Percentiles rank a stretch among this genome's conserved stretches.
phyloP scores from a whole-genome alignment of 2,329 filamentous ascomycete species.

The Paracorniculantispora psalliotae region DNA sequence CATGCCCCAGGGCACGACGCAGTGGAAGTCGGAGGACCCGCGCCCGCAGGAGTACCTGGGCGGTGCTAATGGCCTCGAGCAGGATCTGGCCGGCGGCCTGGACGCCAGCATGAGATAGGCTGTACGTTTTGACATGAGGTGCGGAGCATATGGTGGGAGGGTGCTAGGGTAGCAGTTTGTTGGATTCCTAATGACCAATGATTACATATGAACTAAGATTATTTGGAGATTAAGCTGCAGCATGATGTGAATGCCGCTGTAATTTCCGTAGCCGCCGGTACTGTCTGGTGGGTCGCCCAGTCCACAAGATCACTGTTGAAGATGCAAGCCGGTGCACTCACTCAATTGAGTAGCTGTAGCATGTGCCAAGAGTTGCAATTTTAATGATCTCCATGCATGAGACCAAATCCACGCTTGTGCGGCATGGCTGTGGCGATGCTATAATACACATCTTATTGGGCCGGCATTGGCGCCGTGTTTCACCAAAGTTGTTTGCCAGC shows the following conservation, averaged over 20 bases:
- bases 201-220: background rate
- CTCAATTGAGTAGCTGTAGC: background rate
- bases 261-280: constrained; percentile 10
- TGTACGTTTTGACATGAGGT: background rate
- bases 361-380: background rate
- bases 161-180: background rate
- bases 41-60: constrained; percentile 54
- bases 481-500: background rate
- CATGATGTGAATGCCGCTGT: background rate
- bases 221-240: background rate
- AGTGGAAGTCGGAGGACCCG: constrained; percentile 58
- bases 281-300: background rate
- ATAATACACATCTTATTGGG: constrained; percentile 1
- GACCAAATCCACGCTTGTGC: too few species aligned
- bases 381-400: background rate
- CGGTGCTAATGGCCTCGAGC: constrained; percentile 49
- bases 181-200: constrained; percentile 11
- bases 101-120: constrained; percentile 33
- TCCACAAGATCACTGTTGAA: too few species aligned
- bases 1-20: constrained; percentile 44
- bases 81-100: constrained; percentile 55
- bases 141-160: background rate
- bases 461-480: background rate
- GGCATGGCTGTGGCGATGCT: background rate
- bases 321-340: too few species aligned